Evolutionary conservation across 2,329 filamentous ascomycete genomes (phyloP).

Genomic region (Cladorrhinum sp.): DNA sequence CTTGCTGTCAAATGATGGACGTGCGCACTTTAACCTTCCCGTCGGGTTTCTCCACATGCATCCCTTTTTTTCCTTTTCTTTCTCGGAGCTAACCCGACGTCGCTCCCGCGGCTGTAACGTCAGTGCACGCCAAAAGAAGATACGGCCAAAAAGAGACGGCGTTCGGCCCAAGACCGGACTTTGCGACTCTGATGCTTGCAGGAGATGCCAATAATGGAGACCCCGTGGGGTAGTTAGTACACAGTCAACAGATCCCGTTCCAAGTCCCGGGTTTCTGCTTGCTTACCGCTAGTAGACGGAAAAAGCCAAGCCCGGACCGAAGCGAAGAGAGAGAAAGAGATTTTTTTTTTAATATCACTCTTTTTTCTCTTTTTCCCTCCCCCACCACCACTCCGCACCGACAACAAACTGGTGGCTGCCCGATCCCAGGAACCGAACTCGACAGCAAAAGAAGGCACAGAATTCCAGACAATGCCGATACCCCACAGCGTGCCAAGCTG

Average conservation of each 20-base stretch:
- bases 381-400: constrained; percentile 19
- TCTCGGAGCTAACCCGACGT: no score
- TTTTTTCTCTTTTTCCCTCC: background rate
- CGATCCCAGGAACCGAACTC: background rate
- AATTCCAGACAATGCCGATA: background rate
- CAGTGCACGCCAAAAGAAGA: background rate
- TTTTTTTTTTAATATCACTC: background rate
- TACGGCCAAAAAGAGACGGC: background rate
- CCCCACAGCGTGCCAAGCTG: background rate
- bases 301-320: background rate
- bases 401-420: no score
- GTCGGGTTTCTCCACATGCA: background rate
- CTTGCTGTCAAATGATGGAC: background rate
- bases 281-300: no score
- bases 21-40: background rate
- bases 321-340: no score
- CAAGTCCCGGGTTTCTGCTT: background rate
- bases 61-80: no score
- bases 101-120: background rate
- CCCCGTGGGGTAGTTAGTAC: background rate
- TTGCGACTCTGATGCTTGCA: background rate
- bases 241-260: background rate
- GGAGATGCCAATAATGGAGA: background rate
- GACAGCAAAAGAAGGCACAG: background rate
- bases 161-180: constrained; percentile 2